Evolutionary conservation across 306 rosid species (phyloP), one percentile per base, ranked within the genome.

Genomic region (Gleditsia sinensis): DNA sequence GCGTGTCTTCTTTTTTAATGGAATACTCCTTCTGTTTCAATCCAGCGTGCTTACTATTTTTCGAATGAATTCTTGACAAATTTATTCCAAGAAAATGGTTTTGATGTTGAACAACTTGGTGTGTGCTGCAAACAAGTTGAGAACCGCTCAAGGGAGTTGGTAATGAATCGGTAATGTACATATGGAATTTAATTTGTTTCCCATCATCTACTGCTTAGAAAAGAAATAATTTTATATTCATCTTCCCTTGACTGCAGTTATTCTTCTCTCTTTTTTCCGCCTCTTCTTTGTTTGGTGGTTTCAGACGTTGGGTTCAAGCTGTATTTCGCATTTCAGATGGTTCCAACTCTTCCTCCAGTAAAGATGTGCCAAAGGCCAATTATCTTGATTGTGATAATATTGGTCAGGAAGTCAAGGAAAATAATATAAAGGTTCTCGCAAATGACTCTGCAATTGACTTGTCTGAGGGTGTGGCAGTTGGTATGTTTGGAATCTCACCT

Each of bases 1-100:
- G 45, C 50, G 48, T 40, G 62, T 46, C 69, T 50, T 54, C 9
- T 64, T 74, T 73, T 71, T 51, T 76, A 72, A 82, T 49, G 69
- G 53, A 12, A 50, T 64, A 24, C 55, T 64, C 25, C 21, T 56
- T 67, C 71, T 78, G 58, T 75, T 68, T 43, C 57, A 25, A 39
- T 84, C 42, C 95, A 91, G 98, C 92, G 97, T 23, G 97, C 97
- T 77, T 94, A 90, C 85, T 94, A 91, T 86, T 94, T 94, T 81
- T 87, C 96, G 0, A 87, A 90, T 30, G 95, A 90, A 75, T 90
- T 90, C 75, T 87, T 94, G 91, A 88, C 89, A 66, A 90, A 76
- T 72, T 68, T 87, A 75, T 91, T 92, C 77, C 58, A 88, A 82
- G 98, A 88, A 78, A 92, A 88, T 83, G 92, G 97, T 84, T 94